A percentile compares a stretch with the other conserved stretches of the same genome.
These are phyloP conservation scores for Flammula alnicola DNA, from an alignment of 1,284 basidiomycete genomes.

Conservation along the genomic window DNA sequence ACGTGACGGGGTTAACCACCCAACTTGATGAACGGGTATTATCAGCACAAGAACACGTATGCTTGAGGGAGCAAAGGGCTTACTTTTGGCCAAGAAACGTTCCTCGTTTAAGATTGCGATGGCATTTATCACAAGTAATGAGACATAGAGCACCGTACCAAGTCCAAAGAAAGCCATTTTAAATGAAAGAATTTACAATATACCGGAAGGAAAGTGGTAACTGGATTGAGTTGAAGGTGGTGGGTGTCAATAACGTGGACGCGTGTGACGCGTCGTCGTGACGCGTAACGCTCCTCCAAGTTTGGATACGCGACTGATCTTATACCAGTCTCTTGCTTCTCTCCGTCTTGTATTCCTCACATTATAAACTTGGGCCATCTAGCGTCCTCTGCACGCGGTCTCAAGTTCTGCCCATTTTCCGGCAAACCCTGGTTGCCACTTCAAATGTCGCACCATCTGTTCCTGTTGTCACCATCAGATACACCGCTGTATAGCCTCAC, in stretches of 20 bases:
- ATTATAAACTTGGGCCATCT: too few relatives aligned
- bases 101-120: constrained; percentile 96
- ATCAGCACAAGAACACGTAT: constrained; percentile 14
- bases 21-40: constrained; percentile 60
- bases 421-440: not conserved
- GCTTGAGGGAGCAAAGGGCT: constrained; percentile 32
- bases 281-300: not conserved
- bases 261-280: constrained; percentile 3
- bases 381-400: not conserved
- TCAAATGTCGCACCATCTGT: constrained; percentile 82
- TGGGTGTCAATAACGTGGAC: constrained; percentile 1
- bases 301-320: constrained; percentile 2
- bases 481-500: constrained; percentile 81
- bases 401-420: not conserved
- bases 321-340: not conserved
- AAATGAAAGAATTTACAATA: constrained; percentile 11
- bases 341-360: not conserved
- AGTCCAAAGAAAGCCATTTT: constrained; percentile 64
- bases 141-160: constrained; percentile 73
- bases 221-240: constrained; percentile 1
- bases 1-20: constrained; percentile 80
- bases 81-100: constrained; percentile 91
- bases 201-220: not conserved
- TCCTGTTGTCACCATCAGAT: constrained; percentile 81
- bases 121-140: constrained; percentile 88